Evolutionary conservation across 108 stramenopile species (phyloP).

Genomic region (Bacterosira constricta): DNA sequence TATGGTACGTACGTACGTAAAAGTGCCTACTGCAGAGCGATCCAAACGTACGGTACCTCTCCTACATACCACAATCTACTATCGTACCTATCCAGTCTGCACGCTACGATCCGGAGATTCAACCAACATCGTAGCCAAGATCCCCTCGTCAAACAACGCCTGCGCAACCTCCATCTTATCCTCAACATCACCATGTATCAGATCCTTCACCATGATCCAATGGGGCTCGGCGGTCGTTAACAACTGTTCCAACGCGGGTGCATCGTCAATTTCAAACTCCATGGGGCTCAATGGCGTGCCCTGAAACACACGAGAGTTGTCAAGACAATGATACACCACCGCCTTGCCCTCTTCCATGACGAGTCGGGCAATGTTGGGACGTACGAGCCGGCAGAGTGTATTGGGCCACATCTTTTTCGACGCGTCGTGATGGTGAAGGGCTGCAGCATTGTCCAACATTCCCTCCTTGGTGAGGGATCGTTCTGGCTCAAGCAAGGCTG

Average conservation of each 20-base stretch:
- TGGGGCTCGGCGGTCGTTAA: conserved; percentile 87
- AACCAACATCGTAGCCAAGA: conserved; percentile 64
- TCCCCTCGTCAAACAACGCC: conserved; percentile 85
- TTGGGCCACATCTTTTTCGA: conserved; percentile 70
- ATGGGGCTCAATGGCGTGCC: conserved; percentile 89
- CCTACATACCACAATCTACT: too few relatives aligned
- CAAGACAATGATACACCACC: conserved; percentile 94
- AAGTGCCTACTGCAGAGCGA: too few relatives aligned
- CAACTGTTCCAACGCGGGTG: conserved; percentile 90
- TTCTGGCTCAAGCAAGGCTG: conserved; percentile 76
- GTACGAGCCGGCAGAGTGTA: conserved; percentile 76
- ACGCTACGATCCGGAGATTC: conserved; percentile 48
- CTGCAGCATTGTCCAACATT: conserved; percentile 19
- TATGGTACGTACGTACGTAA: too few relatives aligned
- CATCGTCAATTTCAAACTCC: conserved; percentile 98
- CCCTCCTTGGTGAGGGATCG: conserved; percentile 46
- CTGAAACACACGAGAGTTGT: conserved; percentile 90
- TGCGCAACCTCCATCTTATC: conserved; percentile 90
- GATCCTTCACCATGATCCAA: conserved; percentile 87
- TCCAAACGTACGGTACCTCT: too few relatives aligned
- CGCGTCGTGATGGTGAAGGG: conserved; percentile 28
- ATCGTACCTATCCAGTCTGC: conserved; percentile 49
- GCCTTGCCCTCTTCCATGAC: conserved; percentile 92
- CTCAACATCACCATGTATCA: conserved; percentile 88
- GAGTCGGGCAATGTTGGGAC: conserved; percentile 90